These are phyloP conservation scores for Melastoma candidum DNA, from an alignment of 441 rosid genomes.

Conservation along the genomic window DNA sequence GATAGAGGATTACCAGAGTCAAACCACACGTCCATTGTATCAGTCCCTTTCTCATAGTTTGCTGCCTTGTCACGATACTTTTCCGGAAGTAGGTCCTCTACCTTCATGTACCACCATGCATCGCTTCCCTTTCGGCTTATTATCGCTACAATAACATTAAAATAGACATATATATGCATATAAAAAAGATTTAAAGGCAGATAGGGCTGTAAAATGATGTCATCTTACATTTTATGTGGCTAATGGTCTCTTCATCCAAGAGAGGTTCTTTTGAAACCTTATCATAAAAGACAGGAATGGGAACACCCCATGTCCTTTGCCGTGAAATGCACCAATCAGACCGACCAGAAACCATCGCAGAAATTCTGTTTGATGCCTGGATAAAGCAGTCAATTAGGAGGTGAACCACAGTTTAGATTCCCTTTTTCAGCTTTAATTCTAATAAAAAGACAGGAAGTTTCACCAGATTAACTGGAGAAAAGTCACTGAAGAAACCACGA, in stretches of 20 bases:
- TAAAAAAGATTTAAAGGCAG: no score
- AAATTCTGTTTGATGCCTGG: constrained; percentile 90
- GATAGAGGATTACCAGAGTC: constrained; percentile 59
- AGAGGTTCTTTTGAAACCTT: constrained; percentile 76
- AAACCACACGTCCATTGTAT: constrained; percentile 99
- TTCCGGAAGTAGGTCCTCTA: constrained; percentile 81
- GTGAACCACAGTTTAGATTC: background rate
- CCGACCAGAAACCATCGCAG: constrained; percentile 89
- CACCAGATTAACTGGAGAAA: background rate
- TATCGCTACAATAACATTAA: constrained; percentile 45
- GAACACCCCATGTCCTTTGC: constrained; percentile 98
- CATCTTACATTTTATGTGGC: constrained; percentile 76
- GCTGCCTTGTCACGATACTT: constrained; percentile 63
- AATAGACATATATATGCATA: no score
- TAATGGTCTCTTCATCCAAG: constrained; percentile 77
- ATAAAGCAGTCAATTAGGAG: constrained; percentile 1
- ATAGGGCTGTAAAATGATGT: constrained; percentile 1
- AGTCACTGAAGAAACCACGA: no score
- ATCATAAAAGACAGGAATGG: constrained; percentile 91
- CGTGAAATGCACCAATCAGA: constrained; percentile 98
- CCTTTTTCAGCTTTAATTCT: background rate
- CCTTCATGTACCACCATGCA: constrained; percentile 98
- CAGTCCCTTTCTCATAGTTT: constrained; percentile 84
- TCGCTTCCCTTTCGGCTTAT: constrained; percentile 85
- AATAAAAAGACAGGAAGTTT: background rate